phyloP scores from a whole-genome alignment of 2,329 filamentous ascomycete species.

The Colletotrichum cereale region DNA sequence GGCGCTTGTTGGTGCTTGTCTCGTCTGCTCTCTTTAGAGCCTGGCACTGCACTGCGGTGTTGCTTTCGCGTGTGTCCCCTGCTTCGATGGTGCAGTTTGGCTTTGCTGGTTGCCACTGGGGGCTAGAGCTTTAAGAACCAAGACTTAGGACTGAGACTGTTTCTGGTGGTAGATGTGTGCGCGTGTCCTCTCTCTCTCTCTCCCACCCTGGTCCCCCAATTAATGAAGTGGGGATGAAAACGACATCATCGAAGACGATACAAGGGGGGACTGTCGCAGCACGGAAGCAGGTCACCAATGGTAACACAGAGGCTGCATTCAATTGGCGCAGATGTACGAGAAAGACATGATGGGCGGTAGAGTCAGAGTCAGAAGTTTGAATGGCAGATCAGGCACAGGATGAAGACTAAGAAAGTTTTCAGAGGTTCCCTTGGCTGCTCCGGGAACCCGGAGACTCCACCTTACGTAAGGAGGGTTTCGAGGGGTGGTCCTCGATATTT shows the following conservation, averaged over 20 bases:
- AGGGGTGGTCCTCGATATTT: slow-evolving; percentile 2
- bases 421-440: slow-evolving; percentile 21
- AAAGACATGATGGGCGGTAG: slow-evolving; percentile 6
- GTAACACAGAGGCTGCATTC: slow-evolving; percentile 25
- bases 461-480: slow-evolving; percentile 34
- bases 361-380: slow-evolving; percentile 24
- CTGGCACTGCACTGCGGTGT: slow-evolving; percentile 11
- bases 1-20: slow-evolving; percentile 10
- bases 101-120: background rate
- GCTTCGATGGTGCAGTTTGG: slow-evolving; percentile 26
- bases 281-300: slow-evolving; percentile 25
- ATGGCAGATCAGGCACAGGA: slow-evolving; percentile 23
- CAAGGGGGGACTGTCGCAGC: slow-evolving; percentile 11
- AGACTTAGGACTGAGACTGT: slow-evolving; percentile 8
- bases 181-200: background rate
- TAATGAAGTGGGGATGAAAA: slow-evolving; percentile 12
- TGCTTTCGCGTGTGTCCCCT: slow-evolving; percentile 15
- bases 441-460: slow-evolving; percentile 10
- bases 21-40: background rate
- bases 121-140: slow-evolving; percentile 6
- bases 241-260: slow-evolving; percentile 16
- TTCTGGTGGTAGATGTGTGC: slow-evolving; percentile 1
- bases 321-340: slow-evolving; percentile 20
- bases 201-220: background rate
- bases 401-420: slow-evolving; percentile 12